These are phyloP conservation scores for Elaeis guineensis DNA, from an alignment of 176 grass and related monocot species.

Conservation along the genomic window DNA sequence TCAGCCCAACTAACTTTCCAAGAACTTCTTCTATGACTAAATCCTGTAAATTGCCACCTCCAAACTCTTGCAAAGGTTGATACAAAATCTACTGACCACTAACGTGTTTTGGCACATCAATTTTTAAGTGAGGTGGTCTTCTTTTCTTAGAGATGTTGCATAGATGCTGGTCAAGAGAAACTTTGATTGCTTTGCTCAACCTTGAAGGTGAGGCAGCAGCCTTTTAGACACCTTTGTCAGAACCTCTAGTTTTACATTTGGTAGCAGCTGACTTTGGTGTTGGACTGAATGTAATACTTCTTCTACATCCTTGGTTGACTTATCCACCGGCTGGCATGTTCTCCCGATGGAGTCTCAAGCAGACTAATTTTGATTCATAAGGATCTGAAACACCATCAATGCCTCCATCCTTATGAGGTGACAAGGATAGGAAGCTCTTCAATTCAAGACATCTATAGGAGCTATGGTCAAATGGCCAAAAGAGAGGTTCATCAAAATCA, in stretches of 20 bases:
- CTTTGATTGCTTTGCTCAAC: conserved; percentile 17
- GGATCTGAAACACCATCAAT: conserved; percentile 5
- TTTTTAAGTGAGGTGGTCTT: conserved; percentile 28
- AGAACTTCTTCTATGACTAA: conserved; percentile 10
- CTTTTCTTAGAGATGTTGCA: conserved; percentile 23
- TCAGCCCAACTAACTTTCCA: conserved; percentile 25
- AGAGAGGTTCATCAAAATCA: conserved; percentile 29
- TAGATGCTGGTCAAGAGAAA: not conserved
- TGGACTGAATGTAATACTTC: conserved; percentile 1
- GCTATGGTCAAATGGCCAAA: conserved; percentile 40
- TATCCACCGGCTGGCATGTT: conserved; percentile 17
- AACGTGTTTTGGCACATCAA: conserved; percentile 7
- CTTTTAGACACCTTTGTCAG: conserved; percentile 20
- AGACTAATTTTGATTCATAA: conserved; percentile 15
- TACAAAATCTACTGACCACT: not conserved
- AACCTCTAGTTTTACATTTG: not conserved
- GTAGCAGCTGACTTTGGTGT: not conserved
- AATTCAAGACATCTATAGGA: conserved; percentile 29
- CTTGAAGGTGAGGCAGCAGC: not conserved
- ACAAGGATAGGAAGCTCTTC: conserved; percentile 29
- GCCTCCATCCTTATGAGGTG: conserved; percentile 21
- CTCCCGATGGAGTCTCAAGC: conserved; percentile 25
- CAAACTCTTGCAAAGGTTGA: not conserved
- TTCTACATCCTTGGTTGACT: not conserved
- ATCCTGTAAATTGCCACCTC: conserved; percentile 1